Evolutionary conservation across 2,329 filamentous ascomycete genomes (phyloP).

Genomic region (Xylariaceae sp.): DNA sequence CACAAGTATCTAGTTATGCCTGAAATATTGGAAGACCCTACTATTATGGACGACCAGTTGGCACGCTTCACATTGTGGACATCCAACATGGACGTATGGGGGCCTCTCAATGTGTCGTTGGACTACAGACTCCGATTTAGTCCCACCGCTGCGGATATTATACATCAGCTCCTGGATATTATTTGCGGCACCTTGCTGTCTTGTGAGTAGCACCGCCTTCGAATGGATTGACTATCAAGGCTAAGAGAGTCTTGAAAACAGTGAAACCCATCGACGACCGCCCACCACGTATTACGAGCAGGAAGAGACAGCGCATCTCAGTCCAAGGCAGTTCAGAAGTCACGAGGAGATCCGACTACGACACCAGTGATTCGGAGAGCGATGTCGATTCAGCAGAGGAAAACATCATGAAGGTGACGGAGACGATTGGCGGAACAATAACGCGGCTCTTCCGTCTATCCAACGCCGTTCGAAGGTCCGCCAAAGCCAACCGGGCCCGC

Average conservation of each 20-base stretch:
- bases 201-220: slow-evolving; percentile 1
- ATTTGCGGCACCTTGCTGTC: slow-evolving; percentile 4
- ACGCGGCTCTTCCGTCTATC: slow-evolving; percentile 13
- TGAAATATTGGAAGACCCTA: slow-evolving; percentile 2
- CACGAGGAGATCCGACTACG: slow-evolving; percentile 5
- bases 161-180: slow-evolving; percentile 17
- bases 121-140: slow-evolving; percentile 18
- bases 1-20: slow-evolving; percentile 3
- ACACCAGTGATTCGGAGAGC: slow-evolving; percentile 6
- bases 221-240: neutral
- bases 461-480: slow-evolving; percentile 13
- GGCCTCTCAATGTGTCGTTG: slow-evolving; percentile 16
- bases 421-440: slow-evolving; percentile 15
- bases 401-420: slow-evolving; percentile 1
- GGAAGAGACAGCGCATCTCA: slow-evolving; percentile 18
- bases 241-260: slow-evolving; percentile 3
- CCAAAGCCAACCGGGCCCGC: neutral
- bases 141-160: slow-evolving; percentile 7
- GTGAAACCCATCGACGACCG: slow-evolving; percentile 11
- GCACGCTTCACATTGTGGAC: slow-evolving; percentile 12
- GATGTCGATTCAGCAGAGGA: slow-evolving; percentile 5
- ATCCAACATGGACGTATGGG: slow-evolving; percentile 16
- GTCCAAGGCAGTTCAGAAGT: neutral
- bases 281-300: slow-evolving; percentile 1
- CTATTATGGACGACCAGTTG: slow-evolving; percentile 18